Evolutionary conservation across 1,284 basidiomycete genomes (phyloP).

Genomic region (Dichomitus squalens): DNA sequence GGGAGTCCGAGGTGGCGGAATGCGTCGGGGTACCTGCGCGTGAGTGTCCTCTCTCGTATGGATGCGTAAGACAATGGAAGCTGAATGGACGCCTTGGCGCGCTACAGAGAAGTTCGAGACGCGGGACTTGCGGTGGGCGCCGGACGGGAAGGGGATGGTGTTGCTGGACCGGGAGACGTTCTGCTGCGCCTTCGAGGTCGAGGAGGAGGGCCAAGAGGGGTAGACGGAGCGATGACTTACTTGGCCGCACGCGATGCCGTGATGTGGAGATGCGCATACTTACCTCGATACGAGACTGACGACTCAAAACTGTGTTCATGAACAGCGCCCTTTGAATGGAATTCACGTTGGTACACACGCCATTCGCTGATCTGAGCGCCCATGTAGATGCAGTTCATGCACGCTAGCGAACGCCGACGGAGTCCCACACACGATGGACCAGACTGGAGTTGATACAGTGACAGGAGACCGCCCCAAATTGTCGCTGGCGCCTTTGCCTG

Average conservation of each 20-base stretch:
- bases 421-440: too few species aligned
- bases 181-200: slow-evolving; percentile 84
- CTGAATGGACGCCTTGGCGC: not conserved
- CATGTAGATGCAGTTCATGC: too few species aligned
- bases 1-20: slow-evolving; percentile 66
- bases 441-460: too few species aligned
- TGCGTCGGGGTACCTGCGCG: slow-evolving; percentile 80
- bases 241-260: not conserved
- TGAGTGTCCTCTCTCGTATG: slow-evolving; percentile 40
- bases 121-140: slow-evolving; percentile 74
- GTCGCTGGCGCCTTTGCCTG: too few species aligned
- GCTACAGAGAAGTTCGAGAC: slow-evolving; percentile 63
- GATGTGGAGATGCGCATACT: not conserved
- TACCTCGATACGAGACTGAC: too few species aligned
- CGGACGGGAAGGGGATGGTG: slow-evolving; percentile 78
- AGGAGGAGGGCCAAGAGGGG: slow-evolving; percentile 44
- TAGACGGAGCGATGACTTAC: not conserved
- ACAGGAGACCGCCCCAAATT: too few species aligned
- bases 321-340: too few species aligned
- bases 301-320: too few species aligned
- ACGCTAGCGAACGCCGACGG: too few species aligned
- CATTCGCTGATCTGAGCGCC: too few species aligned
- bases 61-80: too few species aligned
- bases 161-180: slow-evolving; percentile 75
- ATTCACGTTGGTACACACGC: too few species aligned